These are phyloP conservation scores for Rhizophagus sp. DNA, from an alignment of 192 early-diverging fungal species.

Conservation along the genomic window DNA sequence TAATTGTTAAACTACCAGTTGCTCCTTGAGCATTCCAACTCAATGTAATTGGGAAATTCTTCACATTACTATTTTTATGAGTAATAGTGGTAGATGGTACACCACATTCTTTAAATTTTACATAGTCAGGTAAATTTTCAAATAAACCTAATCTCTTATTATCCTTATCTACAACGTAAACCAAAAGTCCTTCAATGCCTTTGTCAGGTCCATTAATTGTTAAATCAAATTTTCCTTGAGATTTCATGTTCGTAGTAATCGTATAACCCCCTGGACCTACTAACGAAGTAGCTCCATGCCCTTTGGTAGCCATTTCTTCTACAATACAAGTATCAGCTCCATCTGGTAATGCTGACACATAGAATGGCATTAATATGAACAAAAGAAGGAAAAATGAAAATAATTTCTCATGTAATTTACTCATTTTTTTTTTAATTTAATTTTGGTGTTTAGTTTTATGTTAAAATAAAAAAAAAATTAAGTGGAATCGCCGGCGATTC, in stretches of 20 bases:
- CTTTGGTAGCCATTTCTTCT: background rate
- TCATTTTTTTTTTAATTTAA: background rate
- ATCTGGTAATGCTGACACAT: background rate
- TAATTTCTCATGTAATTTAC: background rate
- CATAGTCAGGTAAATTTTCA: background rate
- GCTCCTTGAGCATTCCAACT: background rate
- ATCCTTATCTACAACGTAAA: constrained; percentile 7
- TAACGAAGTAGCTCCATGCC: background rate
- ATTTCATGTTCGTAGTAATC: background rate
- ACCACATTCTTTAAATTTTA: background rate
- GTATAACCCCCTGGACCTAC: background rate
- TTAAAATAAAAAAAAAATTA: background rate
- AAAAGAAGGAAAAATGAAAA: background rate
- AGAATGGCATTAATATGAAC: background rate
- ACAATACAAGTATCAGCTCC: constrained; percentile 26
- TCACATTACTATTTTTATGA: background rate
- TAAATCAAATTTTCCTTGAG: background rate
- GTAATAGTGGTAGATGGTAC: background rate
- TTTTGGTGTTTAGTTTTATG: background rate
- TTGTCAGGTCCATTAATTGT: background rate
- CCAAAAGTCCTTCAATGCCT: background rate
- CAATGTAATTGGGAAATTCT: background rate
- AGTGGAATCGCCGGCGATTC: background rate
- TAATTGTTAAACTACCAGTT: constrained; percentile 13
- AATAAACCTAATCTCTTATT: background rate